Conservation (phyloP, 441 rosid species). For the Syzygium syzygioides region DNA sequence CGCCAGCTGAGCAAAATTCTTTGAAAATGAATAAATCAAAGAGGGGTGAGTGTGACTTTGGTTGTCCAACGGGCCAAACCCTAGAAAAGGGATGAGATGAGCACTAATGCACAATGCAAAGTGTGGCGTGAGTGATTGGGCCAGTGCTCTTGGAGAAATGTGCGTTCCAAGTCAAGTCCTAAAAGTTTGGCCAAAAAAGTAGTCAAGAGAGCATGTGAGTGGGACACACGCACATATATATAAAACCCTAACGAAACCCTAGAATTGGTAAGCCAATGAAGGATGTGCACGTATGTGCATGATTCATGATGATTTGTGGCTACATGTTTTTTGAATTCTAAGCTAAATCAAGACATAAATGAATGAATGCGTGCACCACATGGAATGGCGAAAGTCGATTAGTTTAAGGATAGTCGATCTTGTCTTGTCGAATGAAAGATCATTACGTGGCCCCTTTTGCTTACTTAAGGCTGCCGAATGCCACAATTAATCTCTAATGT, state of each 20-base stretch:
- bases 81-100: background rate
- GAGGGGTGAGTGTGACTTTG: background rate
- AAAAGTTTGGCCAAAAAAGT: background rate
- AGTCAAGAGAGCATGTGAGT: constrained; percentile 27
- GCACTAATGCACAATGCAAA: background rate
- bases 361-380: background rate
- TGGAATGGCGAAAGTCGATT: background rate
- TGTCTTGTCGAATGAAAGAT: background rate
- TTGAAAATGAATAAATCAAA: background rate
- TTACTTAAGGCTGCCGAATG: background rate
- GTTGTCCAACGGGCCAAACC: background rate
- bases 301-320: background rate
- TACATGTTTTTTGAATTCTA: background rate
- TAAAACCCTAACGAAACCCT: background rate
- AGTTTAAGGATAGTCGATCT: background rate
- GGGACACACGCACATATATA: constrained; percentile 1
- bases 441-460: background rate
- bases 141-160: constrained; percentile 5
- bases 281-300: background rate
- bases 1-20: background rate
- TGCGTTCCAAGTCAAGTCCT: constrained; percentile 17
- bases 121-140: background rate
- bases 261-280: constrained; percentile 3
- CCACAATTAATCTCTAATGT: background rate
- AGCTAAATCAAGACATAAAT: background rate